Percentiles rank a stretch among this genome's conserved stretches.
These are phyloP conservation scores for Aspergillus japonicus DNA, from an alignment of 2,329 filamentous ascomycete species.

Conservation along the genomic window DNA sequence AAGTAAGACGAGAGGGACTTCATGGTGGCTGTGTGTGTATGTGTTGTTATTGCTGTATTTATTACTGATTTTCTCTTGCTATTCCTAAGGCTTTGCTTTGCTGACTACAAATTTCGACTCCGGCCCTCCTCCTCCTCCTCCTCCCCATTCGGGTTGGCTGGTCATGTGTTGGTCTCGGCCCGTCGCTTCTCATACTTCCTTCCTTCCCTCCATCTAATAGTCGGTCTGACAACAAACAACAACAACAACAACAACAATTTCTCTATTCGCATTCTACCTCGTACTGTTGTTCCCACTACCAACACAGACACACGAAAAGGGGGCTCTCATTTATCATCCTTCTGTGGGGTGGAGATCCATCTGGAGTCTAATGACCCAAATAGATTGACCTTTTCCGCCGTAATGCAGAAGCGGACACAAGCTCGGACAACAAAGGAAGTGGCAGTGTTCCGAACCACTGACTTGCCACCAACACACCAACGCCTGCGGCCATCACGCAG, in stretches of 20 bases:
- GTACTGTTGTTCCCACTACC: not conserved
- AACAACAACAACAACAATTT: not conserved
- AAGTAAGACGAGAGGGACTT: not conserved
- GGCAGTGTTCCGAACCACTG: slow-evolving; percentile 5
- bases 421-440: slow-evolving; percentile 9
- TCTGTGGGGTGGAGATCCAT: not conserved
- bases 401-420: not conserved
- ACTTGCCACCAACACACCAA: slow-evolving; percentile 3
- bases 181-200: not conserved
- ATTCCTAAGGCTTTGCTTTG: not conserved
- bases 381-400: not conserved
- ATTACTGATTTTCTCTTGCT: no score
- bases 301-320: not conserved
- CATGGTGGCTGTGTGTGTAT: not conserved
- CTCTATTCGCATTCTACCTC: not conserved
- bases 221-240: not conserved
- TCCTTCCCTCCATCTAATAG: not conserved
- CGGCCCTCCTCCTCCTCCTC: not conserved
- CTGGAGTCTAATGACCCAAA: not conserved
- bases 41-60: not conserved
- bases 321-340: not conserved
- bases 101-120: not conserved
- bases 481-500: not conserved
- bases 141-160: not conserved
- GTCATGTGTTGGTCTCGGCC: not conserved